Percentiles rank a stretch among this genome's conserved stretches.
These are phyloP conservation scores for Zelopaecilomyces penicillatus DNA, from an alignment of 2,329 filamentous ascomycete genomes.

Conservation along the genomic window DNA sequence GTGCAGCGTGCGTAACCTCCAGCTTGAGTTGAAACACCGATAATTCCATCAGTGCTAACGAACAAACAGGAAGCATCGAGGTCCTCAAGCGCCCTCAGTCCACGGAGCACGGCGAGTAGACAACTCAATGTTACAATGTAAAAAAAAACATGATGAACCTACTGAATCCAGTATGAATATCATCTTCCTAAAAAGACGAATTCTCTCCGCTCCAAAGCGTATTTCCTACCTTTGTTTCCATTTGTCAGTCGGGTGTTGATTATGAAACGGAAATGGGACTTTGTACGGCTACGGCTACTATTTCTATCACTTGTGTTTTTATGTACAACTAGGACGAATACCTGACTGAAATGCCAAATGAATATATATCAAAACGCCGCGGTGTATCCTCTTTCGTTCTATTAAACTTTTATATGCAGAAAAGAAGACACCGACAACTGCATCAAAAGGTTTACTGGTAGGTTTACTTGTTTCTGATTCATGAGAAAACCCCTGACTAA, in stretches of 20 bases:
- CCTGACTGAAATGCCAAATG: not conserved
- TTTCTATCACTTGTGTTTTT: not conserved
- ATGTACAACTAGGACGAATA: conserved; percentile 5
- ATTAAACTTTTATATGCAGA: too few relatives aligned
- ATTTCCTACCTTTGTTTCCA: conserved; percentile 3
- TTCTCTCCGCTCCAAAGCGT: conserved; percentile 14
- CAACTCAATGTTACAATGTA: not conserved
- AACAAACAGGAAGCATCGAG: conserved; percentile 33
- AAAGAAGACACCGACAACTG: too few relatives aligned
- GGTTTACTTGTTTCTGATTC: too few relatives aligned
- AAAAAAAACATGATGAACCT: too few relatives aligned
- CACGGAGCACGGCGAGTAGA: conserved; percentile 16
- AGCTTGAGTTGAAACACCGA: not conserved
- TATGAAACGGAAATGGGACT: conserved; percentile 6
- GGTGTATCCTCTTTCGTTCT: too few relatives aligned
- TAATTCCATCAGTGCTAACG: not conserved
- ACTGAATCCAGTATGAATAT: not conserved
- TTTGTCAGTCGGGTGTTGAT: conserved; percentile 14
- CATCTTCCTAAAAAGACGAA: not conserved
- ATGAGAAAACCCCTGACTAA: conserved; percentile 19
- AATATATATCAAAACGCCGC: too few relatives aligned
- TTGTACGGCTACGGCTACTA: conserved; percentile 11
- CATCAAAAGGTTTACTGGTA: too few relatives aligned
- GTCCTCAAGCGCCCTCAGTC: conserved; percentile 34
- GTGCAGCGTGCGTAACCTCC: conserved; percentile 61